Base-by-base conservation (phyloP, 208 protist genomes). In the Porcisia hertigi region DNA sequence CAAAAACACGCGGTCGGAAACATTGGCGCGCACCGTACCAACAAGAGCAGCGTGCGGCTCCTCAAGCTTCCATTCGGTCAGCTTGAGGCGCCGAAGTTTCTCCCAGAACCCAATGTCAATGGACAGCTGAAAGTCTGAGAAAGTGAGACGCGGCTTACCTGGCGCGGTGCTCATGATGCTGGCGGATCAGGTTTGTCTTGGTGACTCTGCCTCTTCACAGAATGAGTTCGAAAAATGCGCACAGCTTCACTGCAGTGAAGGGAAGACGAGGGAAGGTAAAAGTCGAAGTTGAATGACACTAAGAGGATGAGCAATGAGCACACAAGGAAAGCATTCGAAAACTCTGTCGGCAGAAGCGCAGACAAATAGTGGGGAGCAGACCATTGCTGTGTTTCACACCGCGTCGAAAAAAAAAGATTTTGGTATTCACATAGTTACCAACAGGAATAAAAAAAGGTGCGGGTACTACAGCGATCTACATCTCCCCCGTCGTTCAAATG, bases 101-200 rank as follows among this genome's bases (percentile, higher is more conserved):
- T 92, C 82, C 90, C 90, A 94, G 67, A 91, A 91, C 20, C 77
- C 73, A 14, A 92, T 69, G 23, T 92, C 90, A 49, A 92, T 77
- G 66, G 87, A 88, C 52, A 84, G 69, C 71, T 86, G 81, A 36
- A 80, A 65, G 43, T 81, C 78, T 6, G 70, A 73, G 57, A 88
- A 88, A 12, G 77, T 82, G 69, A 86, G 69, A 49, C 63, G 73
- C 57, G 72, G 36, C 53, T 34, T 54, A 54, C 63, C 49, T 14
- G 39, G 39, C 5, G 43, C 18, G 25, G 65, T 14, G 55, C 39
- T 60, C 69, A 72, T 72, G 69, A 6, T 25, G 69, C 20, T 58
- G 20, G 3, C 3, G 3, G 65, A 67, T 49, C 41, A 52, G 45
- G 6, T 52, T 49, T n/a, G 41, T 14, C 34, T 67, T 67, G 18